Conservation (phyloP, 371 early-diverging fungal species). For the Parasitella parasitica region DNA sequence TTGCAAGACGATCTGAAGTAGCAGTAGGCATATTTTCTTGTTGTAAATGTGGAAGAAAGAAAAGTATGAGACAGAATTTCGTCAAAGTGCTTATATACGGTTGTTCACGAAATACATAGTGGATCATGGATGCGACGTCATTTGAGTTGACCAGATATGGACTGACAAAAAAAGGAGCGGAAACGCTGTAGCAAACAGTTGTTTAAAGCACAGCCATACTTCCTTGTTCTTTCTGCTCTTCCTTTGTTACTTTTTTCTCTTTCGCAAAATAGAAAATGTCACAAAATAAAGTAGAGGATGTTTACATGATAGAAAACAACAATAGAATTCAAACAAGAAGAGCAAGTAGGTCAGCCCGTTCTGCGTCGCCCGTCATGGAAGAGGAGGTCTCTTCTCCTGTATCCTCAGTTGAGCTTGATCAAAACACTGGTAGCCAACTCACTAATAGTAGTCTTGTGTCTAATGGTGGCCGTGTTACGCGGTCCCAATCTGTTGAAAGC, state of each 20-base stretch:
- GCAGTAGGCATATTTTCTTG: conserved; percentile 32
- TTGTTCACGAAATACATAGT: background rate
- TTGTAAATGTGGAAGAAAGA: background rate
- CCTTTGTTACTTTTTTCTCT: conserved; percentile 4
- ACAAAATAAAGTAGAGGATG: conserved; percentile 2
- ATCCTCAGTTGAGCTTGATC: conserved; percentile 3
- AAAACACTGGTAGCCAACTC: background rate
- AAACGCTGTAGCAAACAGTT: background rate
- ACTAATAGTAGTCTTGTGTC: background rate
- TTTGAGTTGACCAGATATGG: background rate
- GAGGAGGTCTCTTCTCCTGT: conserved; percentile 8
- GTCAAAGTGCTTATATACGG: too few species aligned
- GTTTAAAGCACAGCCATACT: background rate
- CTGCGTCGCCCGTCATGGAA: conserved; percentile 21
- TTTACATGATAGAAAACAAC: background rate
- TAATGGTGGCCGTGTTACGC: conserved; percentile 19
- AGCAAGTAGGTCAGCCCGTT: conserved; percentile 18
- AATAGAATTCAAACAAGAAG: conserved; percentile 17
- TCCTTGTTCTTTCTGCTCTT: background rate
- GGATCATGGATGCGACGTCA: background rate
- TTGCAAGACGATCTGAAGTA: conserved; percentile 61
- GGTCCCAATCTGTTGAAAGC: conserved; percentile 31
- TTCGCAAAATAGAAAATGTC: conserved; percentile 3
- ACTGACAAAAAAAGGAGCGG: background rate
- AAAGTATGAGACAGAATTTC: conserved; percentile 6